These are phyloP conservation scores for Rhizophagus prolifer DNA, from an alignment of 192 early-diverging fungal species.

Conservation along the genomic window DNA sequence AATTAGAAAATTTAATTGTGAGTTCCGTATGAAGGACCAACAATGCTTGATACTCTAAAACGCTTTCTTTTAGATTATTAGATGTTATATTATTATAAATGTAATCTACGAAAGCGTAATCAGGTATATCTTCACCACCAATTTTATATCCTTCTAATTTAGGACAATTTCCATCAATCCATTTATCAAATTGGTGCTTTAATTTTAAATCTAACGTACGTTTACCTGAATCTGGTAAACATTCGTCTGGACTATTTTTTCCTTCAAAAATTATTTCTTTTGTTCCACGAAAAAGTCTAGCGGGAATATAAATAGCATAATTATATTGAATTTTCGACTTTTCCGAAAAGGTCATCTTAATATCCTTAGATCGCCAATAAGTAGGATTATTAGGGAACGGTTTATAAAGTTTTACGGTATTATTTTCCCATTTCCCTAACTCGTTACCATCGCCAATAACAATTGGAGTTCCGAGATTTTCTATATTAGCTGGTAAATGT, in stretches of 20 bases:
- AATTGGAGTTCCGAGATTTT: background rate
- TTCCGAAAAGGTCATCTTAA: background rate
- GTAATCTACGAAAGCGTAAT: background rate
- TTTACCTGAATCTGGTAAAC: conserved; percentile 1
- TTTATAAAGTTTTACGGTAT: background rate
- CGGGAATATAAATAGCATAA: background rate
- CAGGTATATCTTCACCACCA: background rate
- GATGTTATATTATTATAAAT: background rate
- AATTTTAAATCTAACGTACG: background rate
- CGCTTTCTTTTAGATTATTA: background rate
- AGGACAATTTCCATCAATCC: too few species aligned
- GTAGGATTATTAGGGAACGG: background rate
- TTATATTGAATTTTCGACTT: background rate
- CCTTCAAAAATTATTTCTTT: background rate
- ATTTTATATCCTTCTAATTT: too few species aligned
- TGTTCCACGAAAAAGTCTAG: too few species aligned
- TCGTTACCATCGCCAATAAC: background rate
- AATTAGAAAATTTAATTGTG: background rate
- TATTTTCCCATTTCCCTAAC: background rate
- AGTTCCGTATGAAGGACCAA: background rate
- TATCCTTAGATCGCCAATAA: background rate
- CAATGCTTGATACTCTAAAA: background rate
- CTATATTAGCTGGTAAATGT: background rate
- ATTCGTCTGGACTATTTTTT: conserved; percentile 7
- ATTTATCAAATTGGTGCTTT: too few species aligned